Percentiles rank a stretch among this genome's conserved stretches.
These are phyloP conservation scores for Codiaeum variegatum DNA, from an alignment of 441 rosid species.

Conservation along the genomic window DNA sequence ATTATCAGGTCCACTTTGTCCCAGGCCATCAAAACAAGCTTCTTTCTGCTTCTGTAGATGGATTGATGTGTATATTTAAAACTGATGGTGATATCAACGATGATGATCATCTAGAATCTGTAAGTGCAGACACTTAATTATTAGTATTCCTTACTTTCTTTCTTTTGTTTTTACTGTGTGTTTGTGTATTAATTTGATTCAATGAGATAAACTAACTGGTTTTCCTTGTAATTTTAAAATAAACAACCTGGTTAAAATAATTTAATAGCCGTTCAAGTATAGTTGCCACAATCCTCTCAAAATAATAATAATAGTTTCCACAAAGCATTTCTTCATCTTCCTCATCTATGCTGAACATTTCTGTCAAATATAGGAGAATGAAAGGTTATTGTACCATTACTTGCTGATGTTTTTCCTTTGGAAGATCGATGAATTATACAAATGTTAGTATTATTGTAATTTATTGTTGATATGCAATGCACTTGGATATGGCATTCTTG, in stretches of 20 bases:
- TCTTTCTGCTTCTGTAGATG: slow-evolving; percentile 87
- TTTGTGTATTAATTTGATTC: not conserved
- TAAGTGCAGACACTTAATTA: slow-evolving; percentile 32
- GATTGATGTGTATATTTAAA: slow-evolving; percentile 74
- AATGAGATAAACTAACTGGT: not conserved
- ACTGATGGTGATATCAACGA: slow-evolving; percentile 74
- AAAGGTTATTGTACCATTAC: not conserved
- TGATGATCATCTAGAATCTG: slow-evolving; percentile 83
- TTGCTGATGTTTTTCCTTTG: not conserved
- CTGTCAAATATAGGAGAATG: not conserved
- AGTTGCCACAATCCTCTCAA: too few relatives aligned
- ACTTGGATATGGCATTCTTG: not conserved
- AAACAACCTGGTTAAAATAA: not conserved
- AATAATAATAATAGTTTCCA: not conserved
- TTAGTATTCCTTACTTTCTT: not conserved
- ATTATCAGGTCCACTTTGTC: slow-evolving; percentile 64
- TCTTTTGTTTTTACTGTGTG: not conserved
- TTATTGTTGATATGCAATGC: not conserved
- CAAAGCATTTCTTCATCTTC: not conserved
- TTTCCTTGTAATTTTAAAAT: not conserved
- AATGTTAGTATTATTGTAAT: not conserved
- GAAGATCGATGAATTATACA: not conserved
- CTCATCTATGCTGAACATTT: not conserved
- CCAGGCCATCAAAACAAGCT: slow-evolving; percentile 66
- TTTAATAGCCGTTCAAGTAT: not conserved